Evolutionary conservation across 306 rosid species (phyloP), one percentile per base, ranked within the genome.

Genomic region (Quercus parvula): DNA sequence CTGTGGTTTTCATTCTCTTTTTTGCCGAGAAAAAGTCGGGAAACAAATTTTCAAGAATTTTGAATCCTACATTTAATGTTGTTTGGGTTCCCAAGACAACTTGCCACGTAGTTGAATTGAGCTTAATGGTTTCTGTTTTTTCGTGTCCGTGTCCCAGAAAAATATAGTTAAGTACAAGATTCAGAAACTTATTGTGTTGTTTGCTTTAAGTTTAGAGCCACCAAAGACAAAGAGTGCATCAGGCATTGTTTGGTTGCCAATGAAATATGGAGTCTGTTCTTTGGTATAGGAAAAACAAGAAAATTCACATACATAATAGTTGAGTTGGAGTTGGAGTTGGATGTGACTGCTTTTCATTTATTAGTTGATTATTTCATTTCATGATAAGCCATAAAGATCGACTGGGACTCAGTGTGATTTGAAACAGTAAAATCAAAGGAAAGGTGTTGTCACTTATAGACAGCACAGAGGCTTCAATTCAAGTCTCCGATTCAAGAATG

Each of bases 401-500:
- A 38, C 10, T 12, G 17, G 24, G 28, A 58, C 14, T 46, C 8
- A 5, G 1, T 58, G 64, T n/a, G 64, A 58, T 58, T 58, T 25
- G 9, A 12, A 74, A 77, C 25, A 74, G 68, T 28, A 84, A 84
- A 74, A 70, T 77, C 38, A 84, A 84, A 44, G 85, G 87, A 10
- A 84, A 84, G 77, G 2, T 38, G 10, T 38, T 38, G 44, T 77
- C 87, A 1, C 35, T 4, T 31, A 63, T 20, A 14, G 67, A 77
- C 56, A 52, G 76, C 70, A 27, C 77, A 4, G 87, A 81, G 74
- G 85, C 85, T 77, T 77, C 79, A 30, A 77, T 84, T 61, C 82
- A 84, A 64, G 73, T 33, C 38, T 33, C 1, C 6, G 38, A 33
- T 33, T 33, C 82, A 84, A 64, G 73, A 84, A 84, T 84, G 87